These are phyloP conservation scores for Yamadazyma dendronema DNA, from an alignment of 1,139 yeast genomes.

Conservation along the genomic window DNA sequence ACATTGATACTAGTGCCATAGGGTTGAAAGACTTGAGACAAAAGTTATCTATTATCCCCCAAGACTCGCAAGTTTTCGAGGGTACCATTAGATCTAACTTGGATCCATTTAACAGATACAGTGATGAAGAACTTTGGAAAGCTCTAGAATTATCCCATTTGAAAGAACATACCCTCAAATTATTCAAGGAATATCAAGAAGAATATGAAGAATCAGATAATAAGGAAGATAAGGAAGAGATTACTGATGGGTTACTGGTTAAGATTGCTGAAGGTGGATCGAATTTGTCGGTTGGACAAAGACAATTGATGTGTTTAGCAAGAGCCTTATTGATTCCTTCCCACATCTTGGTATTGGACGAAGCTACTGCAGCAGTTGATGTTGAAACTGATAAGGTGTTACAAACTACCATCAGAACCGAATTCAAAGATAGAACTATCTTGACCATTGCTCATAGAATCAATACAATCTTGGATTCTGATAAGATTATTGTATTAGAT, in stretches of 20 bases:
- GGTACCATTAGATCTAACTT: constrained; percentile 86
- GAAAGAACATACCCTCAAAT: constrained; percentile 64
- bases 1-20: constrained; percentile 61
- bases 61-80: constrained; percentile 94
- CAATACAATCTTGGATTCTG: constrained; percentile 90
- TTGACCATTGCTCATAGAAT: constrained; percentile 93
- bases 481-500: constrained; percentile 81
- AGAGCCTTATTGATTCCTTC: constrained; percentile 82
- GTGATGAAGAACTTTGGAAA: constrained; percentile 81
- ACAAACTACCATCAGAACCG: constrained; percentile 83
- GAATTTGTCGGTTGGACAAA: constrained; percentile 86
- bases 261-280: constrained; percentile 78
- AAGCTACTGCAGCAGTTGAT: constrained; percentile 97
- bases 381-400: constrained; percentile 88
- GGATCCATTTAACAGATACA: constrained; percentile 72
- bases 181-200: constrained; percentile 43
- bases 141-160: constrained; percentile 85
- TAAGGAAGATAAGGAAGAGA: constrained; percentile 9
- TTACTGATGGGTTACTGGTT: constrained; percentile 50
- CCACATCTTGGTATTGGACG: constrained; percentile 80
- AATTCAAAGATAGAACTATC: constrained; percentile 85
- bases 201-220: constrained; percentile 22
- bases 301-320: constrained; percentile 89
- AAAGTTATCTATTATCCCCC: constrained; percentile 87
- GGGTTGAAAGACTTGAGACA: constrained; percentile 86